Evolutionary conservation across 2,329 filamentous ascomycete genomes (phyloP), one percentile per base, ranked within the genome.

Genomic region (Tolypocladium cylindrosporum): DNA sequence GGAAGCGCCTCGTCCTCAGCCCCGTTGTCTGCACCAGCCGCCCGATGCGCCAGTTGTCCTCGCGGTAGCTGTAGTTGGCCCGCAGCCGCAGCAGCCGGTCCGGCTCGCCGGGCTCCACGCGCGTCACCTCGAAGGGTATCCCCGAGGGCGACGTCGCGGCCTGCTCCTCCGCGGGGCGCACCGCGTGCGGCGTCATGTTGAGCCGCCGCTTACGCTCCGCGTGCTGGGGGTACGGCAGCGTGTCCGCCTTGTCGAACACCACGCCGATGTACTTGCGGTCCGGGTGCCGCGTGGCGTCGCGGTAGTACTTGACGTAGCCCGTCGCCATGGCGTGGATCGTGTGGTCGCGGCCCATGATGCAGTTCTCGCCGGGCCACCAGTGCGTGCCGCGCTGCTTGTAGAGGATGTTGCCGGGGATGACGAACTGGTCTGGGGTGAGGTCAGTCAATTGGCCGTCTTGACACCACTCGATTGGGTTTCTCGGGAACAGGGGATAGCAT

Each of bases 251-350:
- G 71, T 92, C 82, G 72, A 96, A 92, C 40, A 89, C 89, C 24
- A 99, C 88, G 61, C 94, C 94, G 68, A 99, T 99, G 79, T 92
- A 99, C 72, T 96, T 90, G 60, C 92, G 84, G 64, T 91, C 89
- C 1, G 92, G 89, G 73, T 97, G 91, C 59, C 79, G 82, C 39
- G 81, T 74, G 0, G 92, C 91, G 70, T 99, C 93, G 69, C 88
- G 86, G 80, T 99, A 99, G 82, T 96, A 99, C 67, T 94, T 91
- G 60, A 99, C 94, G 74, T 95, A 99, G 62, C 94, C 94, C 4
- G 88, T 81, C 58, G 88, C 84, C 60, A 86, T 87, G 56, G 94
- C 86, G 74, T 90, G 96, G 71, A 99, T 95, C 55, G 93, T 97
- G 78, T 97, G 94, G 73, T 99, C 92, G 61, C 94, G 88, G 55